These are phyloP conservation scores for Xylariaceae sp. DNA, from an alignment of 2,329 filamentous ascomycete species.

Conservation along the genomic window DNA sequence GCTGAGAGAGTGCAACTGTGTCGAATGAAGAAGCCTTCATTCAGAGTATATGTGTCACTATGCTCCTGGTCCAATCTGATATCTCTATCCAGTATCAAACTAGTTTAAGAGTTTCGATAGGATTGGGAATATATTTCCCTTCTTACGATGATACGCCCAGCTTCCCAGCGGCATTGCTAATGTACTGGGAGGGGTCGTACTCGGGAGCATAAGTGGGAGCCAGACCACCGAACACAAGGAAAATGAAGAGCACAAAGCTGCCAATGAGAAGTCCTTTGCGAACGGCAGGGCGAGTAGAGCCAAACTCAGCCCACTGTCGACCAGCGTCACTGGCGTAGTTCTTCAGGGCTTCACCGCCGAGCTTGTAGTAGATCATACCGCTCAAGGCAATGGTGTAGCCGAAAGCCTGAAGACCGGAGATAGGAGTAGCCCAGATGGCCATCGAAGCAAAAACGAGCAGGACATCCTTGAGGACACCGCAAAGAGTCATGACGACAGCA, in stretches of 20 bases:
- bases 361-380: conserved; percentile 82
- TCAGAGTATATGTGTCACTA: neutral
- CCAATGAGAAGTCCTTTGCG: conserved; percentile 72
- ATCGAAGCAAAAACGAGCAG: conserved; percentile 74
- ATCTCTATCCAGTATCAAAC: neutral
- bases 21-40: neutral
- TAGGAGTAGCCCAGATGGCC: conserved; percentile 72
- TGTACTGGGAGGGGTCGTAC: conserved; percentile 47
- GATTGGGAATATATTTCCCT: neutral
- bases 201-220: conserved; percentile 55
- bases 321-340: conserved; percentile 66
- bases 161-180: conserved; percentile 45
- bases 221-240: conserved; percentile 64
- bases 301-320: conserved; percentile 83
- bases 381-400: conserved; percentile 74
- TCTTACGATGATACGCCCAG: conserved; percentile 36
- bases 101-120: neutral
- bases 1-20: neutral
- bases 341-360: conserved; percentile 76
- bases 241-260: conserved; percentile 55
- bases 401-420: conserved; percentile 71
- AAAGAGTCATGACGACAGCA: conserved; percentile 78
- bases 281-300: conserved; percentile 66
- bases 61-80: neutral
- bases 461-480: conserved; percentile 83